Percentiles rank a stretch among this genome's conserved stretches.
Conservation (phyloP, 1,284 basidiomycete species). For the Cutaneotrichosporon arboriforme region DNA sequence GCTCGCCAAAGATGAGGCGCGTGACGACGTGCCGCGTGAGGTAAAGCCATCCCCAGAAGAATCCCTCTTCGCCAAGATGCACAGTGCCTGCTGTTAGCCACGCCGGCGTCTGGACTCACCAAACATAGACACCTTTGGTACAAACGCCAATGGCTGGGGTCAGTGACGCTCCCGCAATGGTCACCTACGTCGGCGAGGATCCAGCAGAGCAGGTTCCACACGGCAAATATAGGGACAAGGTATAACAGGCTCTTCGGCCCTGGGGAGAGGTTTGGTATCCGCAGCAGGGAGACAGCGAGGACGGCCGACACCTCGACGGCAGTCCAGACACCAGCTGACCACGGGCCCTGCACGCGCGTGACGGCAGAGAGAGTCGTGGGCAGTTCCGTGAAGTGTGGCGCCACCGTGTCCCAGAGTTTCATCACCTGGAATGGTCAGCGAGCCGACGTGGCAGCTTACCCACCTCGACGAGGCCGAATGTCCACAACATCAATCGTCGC, state of each 20-base stretch:
- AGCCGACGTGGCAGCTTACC: too few relatives aligned
- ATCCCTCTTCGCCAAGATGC: conserved; percentile 18
- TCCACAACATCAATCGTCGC: conserved; percentile 31
- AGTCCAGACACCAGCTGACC: conserved; percentile 29
- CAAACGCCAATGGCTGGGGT: conserved; percentile 14
- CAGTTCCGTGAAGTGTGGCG: conserved; percentile 30
- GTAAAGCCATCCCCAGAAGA: conserved; percentile 17
- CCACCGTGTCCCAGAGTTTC: conserved; percentile 44
- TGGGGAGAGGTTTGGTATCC: conserved; percentile 39
- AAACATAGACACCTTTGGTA: conserved; percentile 30
- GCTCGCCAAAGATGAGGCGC: conserved; percentile 15
- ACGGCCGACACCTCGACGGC: conserved; percentile 25
- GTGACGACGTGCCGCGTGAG: conserved; percentile 1
- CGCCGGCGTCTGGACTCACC: conserved; percentile 12
- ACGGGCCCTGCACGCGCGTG: conserved; percentile 25
- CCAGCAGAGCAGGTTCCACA: conserved; percentile 35
- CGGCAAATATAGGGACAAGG: conserved; percentile 15
- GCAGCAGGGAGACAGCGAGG: conserved; percentile 23
- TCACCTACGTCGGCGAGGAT: conserved; percentile 31
- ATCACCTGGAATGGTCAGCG: too few relatives aligned
- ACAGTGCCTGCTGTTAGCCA: conserved; percentile 12
- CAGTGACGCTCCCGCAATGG: neutral
- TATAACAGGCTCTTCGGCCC: conserved; percentile 18
- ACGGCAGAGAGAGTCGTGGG: conserved; percentile 30
- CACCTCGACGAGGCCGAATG: conserved; percentile 41